Conservation (phyloP, 2,329 filamentous ascomycete genomes). For the Lasiodiplodia theobromae region DNA sequence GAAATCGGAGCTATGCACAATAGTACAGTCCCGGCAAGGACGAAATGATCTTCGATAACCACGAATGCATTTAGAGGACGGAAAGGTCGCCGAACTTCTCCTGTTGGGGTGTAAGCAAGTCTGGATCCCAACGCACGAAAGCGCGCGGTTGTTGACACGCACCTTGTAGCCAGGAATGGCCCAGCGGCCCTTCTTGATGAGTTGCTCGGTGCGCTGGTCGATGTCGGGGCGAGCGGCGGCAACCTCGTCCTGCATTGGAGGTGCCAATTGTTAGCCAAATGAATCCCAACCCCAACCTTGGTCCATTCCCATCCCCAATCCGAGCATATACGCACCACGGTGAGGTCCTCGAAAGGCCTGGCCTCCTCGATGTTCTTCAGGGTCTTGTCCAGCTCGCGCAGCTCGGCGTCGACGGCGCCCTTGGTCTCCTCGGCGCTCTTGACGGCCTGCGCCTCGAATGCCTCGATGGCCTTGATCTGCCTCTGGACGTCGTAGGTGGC, state of each 20-base stretch:
- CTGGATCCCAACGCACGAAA: not conserved
- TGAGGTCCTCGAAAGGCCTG: conserved; percentile 94
- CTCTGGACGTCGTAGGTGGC: conserved; percentile 88
- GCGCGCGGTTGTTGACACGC: conserved; percentile 48
- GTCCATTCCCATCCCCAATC: not conserved
- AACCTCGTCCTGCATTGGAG: conserved; percentile 78
- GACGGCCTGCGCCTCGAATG: conserved; percentile 95
- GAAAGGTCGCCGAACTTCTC: conserved; percentile 99
- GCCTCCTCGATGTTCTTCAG: conserved; percentile 97
- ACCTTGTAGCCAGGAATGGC: conserved; percentile 99
- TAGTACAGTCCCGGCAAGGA: conserved; percentile 29
- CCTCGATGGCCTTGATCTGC: conserved; percentile 98
- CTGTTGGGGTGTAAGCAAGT: conserved; percentile 65
- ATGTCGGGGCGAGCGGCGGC: conserved; percentile 93
- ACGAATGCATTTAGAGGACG: conserved; percentile 72
- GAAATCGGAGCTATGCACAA: conserved; percentile 28
- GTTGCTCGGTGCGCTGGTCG: conserved; percentile 92
- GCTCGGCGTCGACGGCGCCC: conserved; percentile 91
- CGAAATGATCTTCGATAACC: conserved; percentile 23
- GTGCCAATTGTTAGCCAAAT: conserved; percentile 34
- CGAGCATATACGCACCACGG: conserved; percentile 75
- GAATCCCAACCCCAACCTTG: conserved; percentile 21
- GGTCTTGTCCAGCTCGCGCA: conserved; percentile 92
- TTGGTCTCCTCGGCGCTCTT: conserved; percentile 98
- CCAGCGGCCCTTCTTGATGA: conserved; percentile 98